Evolutionary conservation across 23 red algal genomes (phyloP), one percentile per base, ranked within the genome.

Genomic region (Cyanidioschyzon merolae): DNA sequence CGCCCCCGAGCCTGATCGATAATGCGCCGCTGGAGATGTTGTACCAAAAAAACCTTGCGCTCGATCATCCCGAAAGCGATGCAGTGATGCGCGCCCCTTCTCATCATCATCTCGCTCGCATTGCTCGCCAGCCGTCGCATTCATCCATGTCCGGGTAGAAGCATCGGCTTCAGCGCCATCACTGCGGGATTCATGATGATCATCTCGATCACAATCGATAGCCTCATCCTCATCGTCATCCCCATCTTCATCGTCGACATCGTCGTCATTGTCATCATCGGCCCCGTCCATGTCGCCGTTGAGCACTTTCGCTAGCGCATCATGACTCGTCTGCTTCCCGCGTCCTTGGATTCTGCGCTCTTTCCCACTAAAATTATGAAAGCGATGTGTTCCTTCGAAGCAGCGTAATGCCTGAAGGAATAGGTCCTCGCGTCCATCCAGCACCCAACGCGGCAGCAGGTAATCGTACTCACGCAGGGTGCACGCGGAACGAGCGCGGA

Each of bases 381-480:
- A 86, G 74, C 58, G 74, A 76, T 89, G 90, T 26, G 90, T 74
- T 24, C 86, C 82, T 59, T 84, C 40, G 83, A 82, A 89, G 32
- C 74, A 78, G 25, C 45, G 41, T 1, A 89, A 39, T 39, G 77
- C 82, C 15, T 63, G 31, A 2, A 67, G 18, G 58, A 89, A 95
- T 0, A 75, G 35, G 21, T 76, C 57, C 16, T 67, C 75, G 57
- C 18, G 21, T 34, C 38, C 12, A 37, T 29, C 71, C 37, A 95
- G 83, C 37, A 82, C 74, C 68, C 80, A 80, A 0, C 36, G 34
- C 2, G 90, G 90, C 18, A 89, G 15, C 57, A 95, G 67, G 80
- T 95, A 95, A 34, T 88, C 80, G 67, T 95, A 95, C 79, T 74
- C 82, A 37, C 90, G 85, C 39, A 79, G 63, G 26, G 76, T 76